Conservation (phyloP, 805 yeast species). For the Cephaloascus albidus region DNA sequence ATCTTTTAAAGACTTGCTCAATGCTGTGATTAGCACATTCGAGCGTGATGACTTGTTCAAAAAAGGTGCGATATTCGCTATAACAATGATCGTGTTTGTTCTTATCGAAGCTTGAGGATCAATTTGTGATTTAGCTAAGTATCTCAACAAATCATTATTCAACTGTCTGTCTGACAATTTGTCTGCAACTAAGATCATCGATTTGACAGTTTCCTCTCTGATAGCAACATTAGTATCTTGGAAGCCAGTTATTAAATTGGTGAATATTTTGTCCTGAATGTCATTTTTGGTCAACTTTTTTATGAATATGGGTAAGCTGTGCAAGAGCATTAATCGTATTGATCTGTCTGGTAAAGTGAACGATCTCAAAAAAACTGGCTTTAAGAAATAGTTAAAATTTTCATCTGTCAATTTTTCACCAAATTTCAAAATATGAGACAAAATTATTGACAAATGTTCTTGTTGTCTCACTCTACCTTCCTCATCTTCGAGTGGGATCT, state of each 20-base stretch:
- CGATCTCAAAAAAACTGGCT: conserved; percentile 56
- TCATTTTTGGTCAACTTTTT: conserved; percentile 44
- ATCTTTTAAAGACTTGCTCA: conserved; percentile 75
- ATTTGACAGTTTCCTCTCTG: conserved; percentile 69
- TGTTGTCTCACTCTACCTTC: conserved; percentile 15
- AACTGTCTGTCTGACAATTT: conserved; percentile 70
- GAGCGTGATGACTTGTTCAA: conserved; percentile 50
- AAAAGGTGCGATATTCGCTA: conserved; percentile 53
- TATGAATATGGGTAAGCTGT: conserved; percentile 47
- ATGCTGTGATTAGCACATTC: conserved; percentile 79
- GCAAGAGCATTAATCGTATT: conserved; percentile 62
- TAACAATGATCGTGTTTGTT: conserved; percentile 63
- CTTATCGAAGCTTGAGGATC: conserved; percentile 72
- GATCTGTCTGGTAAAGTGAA: conserved; percentile 69
- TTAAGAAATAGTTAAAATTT: conserved; percentile 31
- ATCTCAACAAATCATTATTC: conserved; percentile 75
- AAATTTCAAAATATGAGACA: conserved; percentile 30
- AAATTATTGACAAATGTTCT: conserved; percentile 24
- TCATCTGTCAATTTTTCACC: conserved; percentile 17
- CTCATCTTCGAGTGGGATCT: conserved; percentile 12
- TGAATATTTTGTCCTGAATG: conserved; percentile 61
- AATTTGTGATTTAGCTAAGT: conserved; percentile 72
- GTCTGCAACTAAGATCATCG: conserved; percentile 46
- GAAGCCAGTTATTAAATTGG: conserved; percentile 68
- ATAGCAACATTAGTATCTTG: conserved; percentile 77